These are phyloP conservation scores for Pestalotiopsis sp. DNA, from an alignment of 2,329 filamentous ascomycete genomes.

Conservation along the genomic window DNA sequence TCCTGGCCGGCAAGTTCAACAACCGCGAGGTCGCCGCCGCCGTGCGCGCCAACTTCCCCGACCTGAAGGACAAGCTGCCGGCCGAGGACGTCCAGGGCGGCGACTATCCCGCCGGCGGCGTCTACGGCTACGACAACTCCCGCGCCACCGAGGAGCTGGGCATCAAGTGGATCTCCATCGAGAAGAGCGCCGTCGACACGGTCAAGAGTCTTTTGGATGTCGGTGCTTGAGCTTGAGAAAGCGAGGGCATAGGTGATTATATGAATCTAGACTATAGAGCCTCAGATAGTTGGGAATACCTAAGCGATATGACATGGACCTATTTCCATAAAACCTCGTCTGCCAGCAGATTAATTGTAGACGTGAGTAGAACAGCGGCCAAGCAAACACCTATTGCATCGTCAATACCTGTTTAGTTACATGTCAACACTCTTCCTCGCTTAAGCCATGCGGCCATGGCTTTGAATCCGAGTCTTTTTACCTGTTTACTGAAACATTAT, in stretches of 20 bases:
- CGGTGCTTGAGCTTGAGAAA: conserved; percentile 23
- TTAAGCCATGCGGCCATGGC: neutral
- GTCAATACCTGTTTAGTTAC: neutral
- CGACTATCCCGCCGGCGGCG: conserved; percentile 39
- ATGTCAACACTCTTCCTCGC: neutral
- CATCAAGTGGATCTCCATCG: conserved; percentile 62
- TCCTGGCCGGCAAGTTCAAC: conserved; percentile 47
- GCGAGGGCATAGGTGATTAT: neutral
- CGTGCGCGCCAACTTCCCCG: conserved; percentile 51
- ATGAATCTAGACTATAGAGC: no score
- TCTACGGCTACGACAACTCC: conserved; percentile 60
- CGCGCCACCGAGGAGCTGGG: conserved; percentile 62
- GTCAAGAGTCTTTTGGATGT: conserved; percentile 63
- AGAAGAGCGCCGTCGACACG: conserved; percentile 65
- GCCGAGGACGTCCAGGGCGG: conserved; percentile 45
- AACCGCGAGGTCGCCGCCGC: conserved; percentile 47
- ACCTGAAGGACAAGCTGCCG: conserved; percentile 50
- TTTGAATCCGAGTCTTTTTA: neutral
- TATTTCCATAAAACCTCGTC: no score
- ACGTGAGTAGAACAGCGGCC: no score
- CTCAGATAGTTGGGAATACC: no score
- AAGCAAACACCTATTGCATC: no score
- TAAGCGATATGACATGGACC: no score
- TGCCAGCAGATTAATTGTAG: no score
- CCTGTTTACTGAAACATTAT: neutral